These are phyloP conservation scores for Lachancea sp. DNA, from an alignment of 805 yeast species.

Conservation along the genomic window DNA sequence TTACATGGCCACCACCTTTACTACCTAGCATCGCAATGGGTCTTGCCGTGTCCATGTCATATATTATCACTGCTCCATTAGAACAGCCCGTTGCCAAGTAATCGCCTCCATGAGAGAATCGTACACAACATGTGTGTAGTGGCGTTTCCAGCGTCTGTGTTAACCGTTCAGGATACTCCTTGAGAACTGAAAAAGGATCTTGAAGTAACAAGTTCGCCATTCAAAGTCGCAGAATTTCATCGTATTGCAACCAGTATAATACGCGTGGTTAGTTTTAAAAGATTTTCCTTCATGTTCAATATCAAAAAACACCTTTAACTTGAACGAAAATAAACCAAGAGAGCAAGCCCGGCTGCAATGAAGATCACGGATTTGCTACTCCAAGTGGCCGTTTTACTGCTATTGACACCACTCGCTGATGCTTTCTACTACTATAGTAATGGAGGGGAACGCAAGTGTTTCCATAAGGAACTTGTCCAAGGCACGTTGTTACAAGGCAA, in stretches of 20 bases:
- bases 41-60: slow-evolving; percentile 59
- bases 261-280: slow-evolving; percentile 1
- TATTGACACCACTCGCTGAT: slow-evolving; percentile 24
- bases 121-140: slow-evolving; percentile 61
- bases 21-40: slow-evolving; percentile 36
- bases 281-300: slow-evolving; percentile 2
- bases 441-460: slow-evolving; percentile 49
- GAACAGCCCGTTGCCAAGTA: slow-evolving; percentile 75
- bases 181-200: slow-evolving; percentile 87
- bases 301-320: neutral
- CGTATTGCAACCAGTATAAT: neutral
- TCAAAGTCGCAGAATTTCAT: neutral
- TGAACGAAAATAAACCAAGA: neutral
- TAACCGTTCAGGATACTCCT: slow-evolving; percentile 85
- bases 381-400: slow-evolving; percentile 17
- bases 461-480: slow-evolving; percentile 47
- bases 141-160: slow-evolving; percentile 56
- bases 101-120: slow-evolving; percentile 71
- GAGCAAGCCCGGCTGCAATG: slow-evolving; percentile 1
- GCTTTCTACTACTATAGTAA: slow-evolving; percentile 47
- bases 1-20: slow-evolving; percentile 56
- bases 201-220: slow-evolving; percentile 60
- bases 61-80: slow-evolving; percentile 67
- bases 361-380: slow-evolving; percentile 8
- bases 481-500: slow-evolving; percentile 45